Base-by-base conservation (phyloP, 768 basidiomycete genomes). In the Trametes maxima region DNA sequence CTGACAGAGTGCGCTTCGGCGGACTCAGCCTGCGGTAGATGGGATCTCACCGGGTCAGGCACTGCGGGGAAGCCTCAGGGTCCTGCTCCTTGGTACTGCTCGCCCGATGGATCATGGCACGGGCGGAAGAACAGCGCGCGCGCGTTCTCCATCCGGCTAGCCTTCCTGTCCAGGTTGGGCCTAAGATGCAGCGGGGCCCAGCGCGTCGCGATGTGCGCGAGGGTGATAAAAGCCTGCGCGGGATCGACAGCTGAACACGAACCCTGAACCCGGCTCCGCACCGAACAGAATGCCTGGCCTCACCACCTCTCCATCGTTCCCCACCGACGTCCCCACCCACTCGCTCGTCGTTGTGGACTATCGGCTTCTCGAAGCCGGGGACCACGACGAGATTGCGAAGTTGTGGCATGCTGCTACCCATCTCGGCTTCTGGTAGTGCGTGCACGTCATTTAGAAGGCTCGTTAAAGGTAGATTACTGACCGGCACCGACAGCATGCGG, bases 341-440 rank as follows among this genome's bases (percentile, higher is more conserved):
- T 82, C 84, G 0, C 72, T 87, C 28, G 76, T 85, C 24, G 69
- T 86, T 49, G 75, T 87, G 43, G 85, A 86, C 73, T 87, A 81
- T 59, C 67, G 74, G 21, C 74, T 84, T 6, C 69, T 88, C 51
- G 72, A 75, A 42, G 72, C 72, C 0, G 69, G 78, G 0, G 77
- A 85, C 54, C 51, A 66, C 5, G 43, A 63, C 5, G 85, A 87
- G 67, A 77, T 80, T 8, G 76, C 81, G 37, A 75, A 73, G 50
- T 77, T 89, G 1, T 86, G 82, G 82, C 72, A 79, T 48, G 85
- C 85, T 1, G 82, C 80, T 8, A 85, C 82, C 0, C 76, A 80
- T 46, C 75, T 87, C 1, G 85, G 86, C 2, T 88, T 89, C 69
- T 89, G 85, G 84, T 87, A 86, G 83, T 85, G 68, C 69, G 84